A percentile compares a stretch with the other conserved stretches of the same genome.
Conservation (phyloP, 2,329 filamentous ascomycete genomes). For the Pseudofabraea citricarpa region DNA sequence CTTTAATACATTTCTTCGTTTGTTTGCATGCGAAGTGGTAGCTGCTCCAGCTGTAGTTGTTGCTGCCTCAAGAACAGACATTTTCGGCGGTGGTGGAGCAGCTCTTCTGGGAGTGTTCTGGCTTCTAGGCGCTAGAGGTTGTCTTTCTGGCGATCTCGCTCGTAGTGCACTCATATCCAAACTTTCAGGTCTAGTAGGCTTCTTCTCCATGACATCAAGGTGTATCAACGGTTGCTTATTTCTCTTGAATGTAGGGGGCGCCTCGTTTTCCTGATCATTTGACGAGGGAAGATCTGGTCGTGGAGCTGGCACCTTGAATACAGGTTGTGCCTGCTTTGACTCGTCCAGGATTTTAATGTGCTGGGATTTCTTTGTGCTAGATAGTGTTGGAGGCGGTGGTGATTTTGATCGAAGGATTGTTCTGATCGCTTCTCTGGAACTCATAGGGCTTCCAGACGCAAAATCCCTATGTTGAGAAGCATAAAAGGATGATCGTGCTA, state of each 20-base stretch:
- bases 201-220: conserved; percentile 36
- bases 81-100: conserved; percentile 84
- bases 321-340: conserved; percentile 41
- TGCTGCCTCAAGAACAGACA: conserved; percentile 91
- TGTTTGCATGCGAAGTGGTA: conserved; percentile 60
- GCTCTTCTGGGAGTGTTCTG: conserved; percentile 72
- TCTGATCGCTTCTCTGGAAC: conserved; percentile 11
- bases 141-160: conserved; percentile 48
- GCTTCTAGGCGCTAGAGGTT: conserved; percentile 47
- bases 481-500: conserved; percentile 31
- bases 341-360: conserved; percentile 34
- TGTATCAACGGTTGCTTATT: conserved; percentile 25
- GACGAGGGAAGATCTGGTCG: conserved; percentile 54
- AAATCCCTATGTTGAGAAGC: conserved; percentile 21
- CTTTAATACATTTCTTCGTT: conserved; percentile 76
- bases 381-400: conserved; percentile 21
- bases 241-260: conserved; percentile 62
- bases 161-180: conserved; percentile 35
- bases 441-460: conserved; percentile 54
- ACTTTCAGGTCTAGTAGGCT: conserved; percentile 45
- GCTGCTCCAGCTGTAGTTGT: conserved; percentile 79
- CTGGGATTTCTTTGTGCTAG: conserved; percentile 23
- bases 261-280: conserved; percentile 83
- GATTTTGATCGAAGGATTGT: conserved; percentile 24
- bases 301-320: conserved; percentile 52